Evolutionary conservation across 2,329 filamentous ascomycete genomes (phyloP).

Genomic region (Dryadomyces quercivorus): DNA sequence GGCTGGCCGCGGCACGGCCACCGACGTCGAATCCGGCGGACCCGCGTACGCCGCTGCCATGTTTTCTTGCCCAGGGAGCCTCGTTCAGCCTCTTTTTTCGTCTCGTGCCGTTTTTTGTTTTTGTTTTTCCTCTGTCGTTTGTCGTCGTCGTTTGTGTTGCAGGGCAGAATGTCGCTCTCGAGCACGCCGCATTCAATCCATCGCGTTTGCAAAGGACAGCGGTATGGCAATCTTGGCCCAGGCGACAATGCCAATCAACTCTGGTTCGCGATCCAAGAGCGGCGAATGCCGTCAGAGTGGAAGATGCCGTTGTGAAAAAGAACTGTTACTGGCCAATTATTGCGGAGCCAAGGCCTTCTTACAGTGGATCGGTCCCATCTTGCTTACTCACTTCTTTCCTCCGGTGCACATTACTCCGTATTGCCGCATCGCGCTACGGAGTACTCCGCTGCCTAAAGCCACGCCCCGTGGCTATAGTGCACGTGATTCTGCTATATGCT

Average conservation of each 20-base stretch:
- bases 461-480: too few species aligned
- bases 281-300: not conserved
- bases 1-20: not conserved
- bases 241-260: not conserved
- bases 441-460: too few species aligned
- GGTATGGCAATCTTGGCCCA: not conserved
- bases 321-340: not conserved
- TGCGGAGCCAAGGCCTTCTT: not conserved
- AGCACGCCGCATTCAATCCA: not conserved
- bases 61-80: not conserved
- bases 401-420: too few species aligned
- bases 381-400: not conserved
- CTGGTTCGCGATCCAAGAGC: not conserved
- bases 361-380: not conserved
- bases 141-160: not conserved
- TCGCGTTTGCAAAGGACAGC: not conserved
- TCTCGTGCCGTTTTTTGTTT: not conserved
- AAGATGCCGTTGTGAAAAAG: not conserved
- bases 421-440: too few species aligned
- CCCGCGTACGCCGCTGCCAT: not conserved
- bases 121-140: not conserved
- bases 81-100: not conserved
- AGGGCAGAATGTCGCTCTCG: too few species aligned
- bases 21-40: not conserved
- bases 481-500: too few species aligned